These are phyloP conservation scores for Tetradesmus lagerheimii DNA, from an alignment of 139 green algal genomes.

Conservation along the genomic window DNA sequence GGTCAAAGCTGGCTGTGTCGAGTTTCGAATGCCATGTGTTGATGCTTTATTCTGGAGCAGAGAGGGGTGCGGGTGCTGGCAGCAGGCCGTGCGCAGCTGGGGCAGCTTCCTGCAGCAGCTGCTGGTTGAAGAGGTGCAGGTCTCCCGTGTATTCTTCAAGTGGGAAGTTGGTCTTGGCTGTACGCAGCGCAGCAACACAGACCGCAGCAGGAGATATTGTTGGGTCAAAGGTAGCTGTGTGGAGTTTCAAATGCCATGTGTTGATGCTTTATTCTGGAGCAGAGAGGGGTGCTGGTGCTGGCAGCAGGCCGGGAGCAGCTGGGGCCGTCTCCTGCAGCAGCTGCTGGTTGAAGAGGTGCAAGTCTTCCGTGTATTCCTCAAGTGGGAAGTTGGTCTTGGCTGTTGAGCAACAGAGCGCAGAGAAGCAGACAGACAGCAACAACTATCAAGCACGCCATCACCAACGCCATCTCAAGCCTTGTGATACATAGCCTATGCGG, in stretches of 20 bases:
- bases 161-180: slow-evolving; percentile 53
- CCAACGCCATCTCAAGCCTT: no score
- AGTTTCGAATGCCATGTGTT: no score
- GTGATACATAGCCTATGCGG: no score
- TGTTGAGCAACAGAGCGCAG: no score
- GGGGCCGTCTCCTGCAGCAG: background rate
- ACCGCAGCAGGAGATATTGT: no score
- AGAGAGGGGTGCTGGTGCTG: background rate
- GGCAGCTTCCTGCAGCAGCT: slow-evolving; percentile 6
- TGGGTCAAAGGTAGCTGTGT: no score
- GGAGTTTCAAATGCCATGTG: no score
- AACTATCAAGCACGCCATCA: background rate
- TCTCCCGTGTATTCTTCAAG: slow-evolving; percentile 13
- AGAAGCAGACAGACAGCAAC: background rate
- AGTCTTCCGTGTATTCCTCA: slow-evolving; percentile 4
- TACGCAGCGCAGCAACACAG: background rate
- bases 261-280: no score
- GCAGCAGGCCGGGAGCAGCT: background rate
- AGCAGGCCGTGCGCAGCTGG: background rate
- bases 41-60: no score
- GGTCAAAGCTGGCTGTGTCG: no score
- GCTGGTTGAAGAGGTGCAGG: slow-evolving; percentile 3
- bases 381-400: slow-evolving; percentile 53
- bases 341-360: slow-evolving; percentile 22
- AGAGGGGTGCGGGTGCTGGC: no score